Conservation (phyloP, 169 alveolate genomes). For the Cryptosporidium ryanae region DNA sequence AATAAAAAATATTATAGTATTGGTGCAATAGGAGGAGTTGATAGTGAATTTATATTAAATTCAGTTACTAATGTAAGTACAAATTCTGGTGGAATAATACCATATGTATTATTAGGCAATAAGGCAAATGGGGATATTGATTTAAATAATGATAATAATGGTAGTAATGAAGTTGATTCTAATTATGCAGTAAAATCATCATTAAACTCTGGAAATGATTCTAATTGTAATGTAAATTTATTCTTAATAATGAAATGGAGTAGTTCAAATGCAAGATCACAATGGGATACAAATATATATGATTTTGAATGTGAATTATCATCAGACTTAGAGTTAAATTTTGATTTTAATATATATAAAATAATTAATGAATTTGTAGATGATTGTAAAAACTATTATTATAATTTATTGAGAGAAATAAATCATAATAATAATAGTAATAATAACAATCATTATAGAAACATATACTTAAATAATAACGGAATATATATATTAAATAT, state of each 20-base stretch:
- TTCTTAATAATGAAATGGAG: conserved; percentile 48
- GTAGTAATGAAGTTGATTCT: neutral
- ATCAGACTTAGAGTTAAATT: conserved; percentile 57
- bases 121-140: neutral
- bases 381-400: conserved; percentile 25
- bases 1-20: conserved; percentile 5
- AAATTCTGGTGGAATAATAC: conserved; percentile 17
- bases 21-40: neutral
- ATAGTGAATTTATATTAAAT: neutral
- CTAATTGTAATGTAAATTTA: too few relatives aligned
- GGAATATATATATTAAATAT: conserved; percentile 20
- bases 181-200: too few relatives aligned
- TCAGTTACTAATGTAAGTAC: neutral
- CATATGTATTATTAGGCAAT: conserved; percentile 55
- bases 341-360: conserved; percentile 69
- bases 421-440: too few relatives aligned
- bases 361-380: conserved; percentile 43
- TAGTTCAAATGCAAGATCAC: conserved; percentile 57
- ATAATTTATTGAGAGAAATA: too few relatives aligned
- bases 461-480: neutral
- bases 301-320: conserved; percentile 38
- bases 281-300: conserved; percentile 69
- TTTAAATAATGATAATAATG: neutral
- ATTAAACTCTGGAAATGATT: too few relatives aligned
- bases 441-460: too few relatives aligned